These are phyloP conservation scores for Sisymbrium irio DNA, from an alignment of 345 rosid genomes.

Conservation along the genomic window DNA sequence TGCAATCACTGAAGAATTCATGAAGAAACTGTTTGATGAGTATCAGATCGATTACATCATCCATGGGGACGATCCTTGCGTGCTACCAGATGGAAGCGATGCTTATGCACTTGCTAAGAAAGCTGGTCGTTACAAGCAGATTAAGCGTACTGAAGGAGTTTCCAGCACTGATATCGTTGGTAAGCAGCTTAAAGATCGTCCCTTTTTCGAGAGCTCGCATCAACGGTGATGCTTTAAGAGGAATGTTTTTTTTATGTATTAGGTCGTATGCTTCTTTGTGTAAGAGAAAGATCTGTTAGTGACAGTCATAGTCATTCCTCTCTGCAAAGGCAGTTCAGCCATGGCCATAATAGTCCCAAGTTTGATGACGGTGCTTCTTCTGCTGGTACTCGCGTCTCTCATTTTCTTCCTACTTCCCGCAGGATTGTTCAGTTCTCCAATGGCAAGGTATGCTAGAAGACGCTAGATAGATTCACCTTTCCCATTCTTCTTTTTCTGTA, in stretches of 20 bases:
- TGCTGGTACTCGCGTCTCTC: conserved; percentile 51
- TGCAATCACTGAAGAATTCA: conserved; percentile 82
- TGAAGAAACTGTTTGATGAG: conserved; percentile 77
- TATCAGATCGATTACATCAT: conserved; percentile 82
- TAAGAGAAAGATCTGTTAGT: conserved; percentile 40
- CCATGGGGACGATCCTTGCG: conserved; percentile 97
- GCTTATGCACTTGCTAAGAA: conserved; percentile 89
- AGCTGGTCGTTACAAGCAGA: conserved; percentile 93
- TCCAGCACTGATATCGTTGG: conserved; percentile 99
- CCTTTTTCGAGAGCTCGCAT: too few species aligned
- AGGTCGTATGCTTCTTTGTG: conserved; percentile 83
- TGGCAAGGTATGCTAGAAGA: conserved; percentile 96
- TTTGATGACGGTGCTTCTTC: conserved; percentile 33
- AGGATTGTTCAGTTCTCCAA: conserved; percentile 95
- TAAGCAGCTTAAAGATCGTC: too few species aligned
- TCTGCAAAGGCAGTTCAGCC: conserved; percentile 39
- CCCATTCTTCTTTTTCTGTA: neutral
- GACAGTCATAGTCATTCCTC: conserved; percentile 39
- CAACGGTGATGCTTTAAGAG: too few species aligned
- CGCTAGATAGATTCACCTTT: neutral
- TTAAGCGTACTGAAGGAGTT: conserved; percentile 96
- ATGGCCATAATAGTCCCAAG: conserved; percentile 35
- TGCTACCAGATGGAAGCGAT: conserved; percentile 95
- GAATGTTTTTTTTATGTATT: too few species aligned
- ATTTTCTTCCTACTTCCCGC: conserved; percentile 90